phyloP scores from a whole-genome alignment of 257 asterid species.

The Coffea eugenioides region DNA sequence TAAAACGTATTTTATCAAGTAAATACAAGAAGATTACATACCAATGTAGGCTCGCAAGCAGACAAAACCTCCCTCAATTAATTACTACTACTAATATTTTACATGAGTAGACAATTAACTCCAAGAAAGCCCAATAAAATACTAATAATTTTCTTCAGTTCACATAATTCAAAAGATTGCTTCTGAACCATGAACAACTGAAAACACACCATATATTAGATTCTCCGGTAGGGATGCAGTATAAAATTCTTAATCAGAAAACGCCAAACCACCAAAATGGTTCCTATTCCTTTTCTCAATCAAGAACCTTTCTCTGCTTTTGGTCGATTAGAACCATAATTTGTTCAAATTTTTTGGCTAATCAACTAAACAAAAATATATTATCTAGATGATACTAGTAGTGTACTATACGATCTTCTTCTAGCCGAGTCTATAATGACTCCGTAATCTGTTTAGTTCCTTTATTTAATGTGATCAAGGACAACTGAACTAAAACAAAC shows the following conservation, averaged over 20 bases:
- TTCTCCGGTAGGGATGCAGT: not conserved
- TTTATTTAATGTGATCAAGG: constrained; percentile 24
- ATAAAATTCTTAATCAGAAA: not conserved
- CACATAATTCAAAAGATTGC: not conserved
- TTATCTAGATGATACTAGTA: not conserved
- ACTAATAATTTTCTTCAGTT: not conserved
- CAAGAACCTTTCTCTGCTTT: not conserved
- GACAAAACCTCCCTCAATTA: constrained; percentile 9
- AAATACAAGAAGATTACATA: constrained; percentile 7
- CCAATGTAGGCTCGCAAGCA: constrained; percentile 12
- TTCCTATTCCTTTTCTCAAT: not conserved
- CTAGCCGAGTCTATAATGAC: not conserved
- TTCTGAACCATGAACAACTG: constrained; percentile 2
- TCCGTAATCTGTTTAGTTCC: not conserved
- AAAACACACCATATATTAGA: constrained; percentile 3
- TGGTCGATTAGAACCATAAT: constrained; percentile 11
- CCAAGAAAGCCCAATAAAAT: not conserved
- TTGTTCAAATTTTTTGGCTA: not conserved
- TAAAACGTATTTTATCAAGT: constrained; percentile 5
- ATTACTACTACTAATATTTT: constrained; percentile 4
- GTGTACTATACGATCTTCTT: not conserved
- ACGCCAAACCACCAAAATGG: constrained; percentile 11
- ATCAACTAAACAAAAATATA: not conserved
- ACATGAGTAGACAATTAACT: not conserved
- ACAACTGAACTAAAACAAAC: constrained; percentile 24